phyloP scores from a whole-genome alignment of 2,329 filamentous ascomycete genomes.

The Curvularia sp. region DNA sequence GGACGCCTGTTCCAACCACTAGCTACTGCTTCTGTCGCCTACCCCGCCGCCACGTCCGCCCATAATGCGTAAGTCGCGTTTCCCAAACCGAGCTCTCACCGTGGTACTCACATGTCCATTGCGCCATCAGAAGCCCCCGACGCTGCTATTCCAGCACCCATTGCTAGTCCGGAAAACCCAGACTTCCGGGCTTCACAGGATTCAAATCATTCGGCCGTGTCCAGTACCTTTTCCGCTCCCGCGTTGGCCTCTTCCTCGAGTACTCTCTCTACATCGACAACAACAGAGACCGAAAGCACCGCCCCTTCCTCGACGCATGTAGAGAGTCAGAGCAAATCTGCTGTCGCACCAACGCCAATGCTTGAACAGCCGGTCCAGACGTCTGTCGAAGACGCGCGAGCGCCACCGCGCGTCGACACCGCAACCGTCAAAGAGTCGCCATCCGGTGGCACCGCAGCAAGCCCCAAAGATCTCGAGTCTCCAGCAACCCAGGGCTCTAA shows the following conservation, averaged over 20 bases:
- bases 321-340: constrained; percentile 54
- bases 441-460: constrained; percentile 45
- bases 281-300: constrained; percentile 18
- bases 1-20: constrained; percentile 16
- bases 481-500: constrained; percentile 64
- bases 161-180: constrained; percentile 18
- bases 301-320: constrained; percentile 38
- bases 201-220: constrained; percentile 42
- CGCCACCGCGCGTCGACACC: constrained; percentile 34
- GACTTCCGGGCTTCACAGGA: constrained; percentile 43
- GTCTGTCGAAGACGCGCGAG: constrained; percentile 49
- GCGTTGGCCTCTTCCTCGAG: constrained; percentile 42
- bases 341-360: constrained; percentile 24
- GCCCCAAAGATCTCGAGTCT: constrained; percentile 53
- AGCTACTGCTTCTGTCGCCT: constrained; percentile 15
- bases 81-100: constrained; percentile 17
- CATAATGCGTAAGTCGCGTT: constrained; percentile 31
- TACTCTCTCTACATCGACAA: constrained; percentile 41
- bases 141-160: constrained; percentile 19
- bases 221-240: constrained; percentile 45
- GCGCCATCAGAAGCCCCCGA: constrained; percentile 28
- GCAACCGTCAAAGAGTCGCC: constrained; percentile 34
- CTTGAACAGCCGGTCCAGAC: constrained; percentile 58
- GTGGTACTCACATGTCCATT: constrained; percentile 30
- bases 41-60: constrained; percentile 26